Percentiles rank a stretch among this genome's conserved stretches.
Conservation (phyloP, 2,329 filamentous ascomycete species). For the Chalaropsis thielavioides region DNA sequence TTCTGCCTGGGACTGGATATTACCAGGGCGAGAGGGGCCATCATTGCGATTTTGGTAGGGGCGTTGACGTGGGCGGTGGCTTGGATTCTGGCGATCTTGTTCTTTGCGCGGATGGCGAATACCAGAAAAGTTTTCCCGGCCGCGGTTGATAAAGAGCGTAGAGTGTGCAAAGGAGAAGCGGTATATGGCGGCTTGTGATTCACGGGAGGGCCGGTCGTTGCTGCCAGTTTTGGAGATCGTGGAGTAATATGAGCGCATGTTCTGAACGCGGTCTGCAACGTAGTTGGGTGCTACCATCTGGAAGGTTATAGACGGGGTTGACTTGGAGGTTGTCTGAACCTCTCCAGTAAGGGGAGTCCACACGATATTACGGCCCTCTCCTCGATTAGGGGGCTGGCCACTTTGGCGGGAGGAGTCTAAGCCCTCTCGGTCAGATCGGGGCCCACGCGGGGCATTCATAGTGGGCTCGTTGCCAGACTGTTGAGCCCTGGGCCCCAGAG, state of each 20-base stretch:
- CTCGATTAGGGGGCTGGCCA: not conserved
- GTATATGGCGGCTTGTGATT: constrained; percentile 31
- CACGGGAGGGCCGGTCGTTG: constrained; percentile 27
- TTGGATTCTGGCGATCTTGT: constrained; percentile 23
- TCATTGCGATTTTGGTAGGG: not conserved
- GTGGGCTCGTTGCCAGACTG: constrained; percentile 2
- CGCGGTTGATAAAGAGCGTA: constrained; percentile 54
- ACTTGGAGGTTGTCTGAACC: constrained; percentile 25
- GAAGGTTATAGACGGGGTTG: constrained; percentile 32
- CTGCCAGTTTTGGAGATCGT: constrained; percentile 23
- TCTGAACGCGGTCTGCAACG: constrained; percentile 48
- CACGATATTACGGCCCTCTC: constrained; percentile 1
- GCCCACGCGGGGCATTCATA: constrained; percentile 24
- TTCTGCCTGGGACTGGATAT: not conserved
- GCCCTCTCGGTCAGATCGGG: constrained; percentile 23
- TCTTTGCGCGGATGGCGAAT: constrained; percentile 39
- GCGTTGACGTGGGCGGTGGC: not conserved
- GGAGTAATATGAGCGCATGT: constrained; percentile 35
- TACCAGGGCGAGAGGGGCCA: not conserved
- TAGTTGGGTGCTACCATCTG: constrained; percentile 49
- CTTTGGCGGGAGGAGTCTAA: not conserved
- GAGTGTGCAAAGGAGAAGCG: constrained; percentile 59
- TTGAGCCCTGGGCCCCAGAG: constrained; percentile 2
- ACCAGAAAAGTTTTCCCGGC: constrained; percentile 53
- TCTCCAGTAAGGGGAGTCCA: constrained; percentile 14